These are phyloP conservation scores for Lipomyces chichibuensis DNA, from an alignment of 805 yeast species.

Conservation along the genomic window DNA sequence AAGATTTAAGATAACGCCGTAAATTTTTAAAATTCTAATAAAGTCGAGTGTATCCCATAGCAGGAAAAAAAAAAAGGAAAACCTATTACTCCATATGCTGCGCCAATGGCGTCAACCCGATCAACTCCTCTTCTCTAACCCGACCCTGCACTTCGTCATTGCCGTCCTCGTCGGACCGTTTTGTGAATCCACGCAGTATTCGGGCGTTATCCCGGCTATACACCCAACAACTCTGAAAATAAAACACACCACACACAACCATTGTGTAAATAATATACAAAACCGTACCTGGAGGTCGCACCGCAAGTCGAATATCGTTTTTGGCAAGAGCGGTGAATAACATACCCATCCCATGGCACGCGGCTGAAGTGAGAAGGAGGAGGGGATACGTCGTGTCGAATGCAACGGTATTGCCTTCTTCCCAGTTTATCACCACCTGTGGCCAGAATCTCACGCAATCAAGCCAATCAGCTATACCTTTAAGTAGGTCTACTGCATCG, in stretches of 20 bases:
- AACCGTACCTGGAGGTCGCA: constrained; percentile 12
- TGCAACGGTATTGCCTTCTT: constrained; percentile 16
- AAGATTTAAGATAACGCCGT: too few species aligned
- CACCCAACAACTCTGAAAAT: constrained; percentile 1
- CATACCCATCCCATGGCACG: not conserved
- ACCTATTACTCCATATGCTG: not conserved
- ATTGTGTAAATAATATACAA: not conserved
- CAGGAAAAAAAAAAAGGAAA: not conserved
- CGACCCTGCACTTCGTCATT: not conserved
- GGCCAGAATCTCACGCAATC: constrained; percentile 19
- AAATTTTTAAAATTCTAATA: too few species aligned
- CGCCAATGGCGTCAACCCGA: not conserved
- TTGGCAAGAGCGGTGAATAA: not conserved
- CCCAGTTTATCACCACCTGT: constrained; percentile 25
- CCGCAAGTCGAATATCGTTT: not conserved
- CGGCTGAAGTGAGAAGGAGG: not conserved
- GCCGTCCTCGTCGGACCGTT: constrained; percentile 4
- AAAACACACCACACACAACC: not conserved
- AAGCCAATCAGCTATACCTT: constrained; percentile 20
- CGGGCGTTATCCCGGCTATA: constrained; percentile 8
- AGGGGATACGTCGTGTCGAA: constrained; percentile 9
- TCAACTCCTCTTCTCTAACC: not conserved
- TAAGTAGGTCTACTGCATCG: constrained; percentile 28
- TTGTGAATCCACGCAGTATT: constrained; percentile 1
- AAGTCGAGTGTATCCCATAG: not conserved